These are phyloP conservation scores for Spencermartinsiella ligniputridi DNA, from an alignment of 1,139 yeast species.

Conservation along the genomic window DNA sequence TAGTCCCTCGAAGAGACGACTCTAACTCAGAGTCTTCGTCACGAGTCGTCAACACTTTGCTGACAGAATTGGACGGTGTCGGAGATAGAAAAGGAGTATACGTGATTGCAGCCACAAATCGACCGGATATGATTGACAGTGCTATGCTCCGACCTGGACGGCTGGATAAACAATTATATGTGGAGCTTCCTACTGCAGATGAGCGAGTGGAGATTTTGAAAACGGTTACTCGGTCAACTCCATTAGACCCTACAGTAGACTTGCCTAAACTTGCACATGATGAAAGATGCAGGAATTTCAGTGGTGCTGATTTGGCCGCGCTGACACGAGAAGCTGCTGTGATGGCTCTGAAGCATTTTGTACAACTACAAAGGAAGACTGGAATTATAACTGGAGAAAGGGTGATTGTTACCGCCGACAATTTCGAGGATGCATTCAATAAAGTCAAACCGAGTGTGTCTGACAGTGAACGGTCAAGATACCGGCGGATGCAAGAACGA, in stretches of 20 bases:
- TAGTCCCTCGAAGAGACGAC: constrained; percentile 90
- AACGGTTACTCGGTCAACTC: constrained; percentile 74
- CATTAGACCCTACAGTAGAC: constrained; percentile 62
- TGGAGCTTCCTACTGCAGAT: constrained; percentile 74
- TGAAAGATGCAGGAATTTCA: constrained; percentile 77
- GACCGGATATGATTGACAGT: constrained; percentile 98
- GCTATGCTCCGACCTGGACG: constrained; percentile 98
- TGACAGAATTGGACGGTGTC: constrained; percentile 92
- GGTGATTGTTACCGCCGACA: constrained; percentile 45
- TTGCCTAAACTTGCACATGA: constrained; percentile 61
- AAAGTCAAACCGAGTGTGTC: constrained; percentile 88
- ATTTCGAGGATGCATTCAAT: constrained; percentile 66
- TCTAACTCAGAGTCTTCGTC: constrained; percentile 83
- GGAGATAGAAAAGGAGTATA: constrained; percentile 90
- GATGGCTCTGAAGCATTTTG: constrained; percentile 60
- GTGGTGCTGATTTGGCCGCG: constrained; percentile 95
- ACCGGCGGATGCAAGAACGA: constrained; percentile 42
- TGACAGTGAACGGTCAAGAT: constrained; percentile 75
- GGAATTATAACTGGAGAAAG: constrained; percentile 31
- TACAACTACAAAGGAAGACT: constrained; percentile 32
- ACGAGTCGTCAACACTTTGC: constrained; percentile 86
- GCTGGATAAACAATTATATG: constrained; percentile 85
- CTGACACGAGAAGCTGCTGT: constrained; percentile 92
- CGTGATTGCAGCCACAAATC: constrained; percentile 93
- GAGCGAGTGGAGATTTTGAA: constrained; percentile 79